Base-by-base conservation (phyloP, 2,329 filamentous ascomycete species). In the Fusarium sp. region DNA sequence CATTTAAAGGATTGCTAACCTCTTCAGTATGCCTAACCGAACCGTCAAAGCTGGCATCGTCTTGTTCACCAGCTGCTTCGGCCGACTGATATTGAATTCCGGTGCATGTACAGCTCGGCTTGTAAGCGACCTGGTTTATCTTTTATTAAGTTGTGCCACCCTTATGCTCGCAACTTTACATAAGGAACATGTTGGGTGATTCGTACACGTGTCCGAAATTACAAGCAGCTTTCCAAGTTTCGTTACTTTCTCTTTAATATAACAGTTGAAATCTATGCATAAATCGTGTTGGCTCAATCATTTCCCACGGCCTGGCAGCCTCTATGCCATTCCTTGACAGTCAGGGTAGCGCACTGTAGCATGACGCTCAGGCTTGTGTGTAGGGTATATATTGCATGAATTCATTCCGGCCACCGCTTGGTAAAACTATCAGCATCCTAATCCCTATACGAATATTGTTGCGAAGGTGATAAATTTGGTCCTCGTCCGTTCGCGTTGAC, bases 41-140 rank as follows among this genome's bases (percentile, higher is more conserved):
- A 47, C 61, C 41, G 56, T 54, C 35, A 62, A 61, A 35, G 24
- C 39, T 57, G 24, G 39, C 16, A 47, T 55, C 45, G 20, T 51
- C 24, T 38, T 65, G 42, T 58, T 45, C 24, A 38, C 22, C 35
- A 30, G 50, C 33, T 57, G 41, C 50, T 58, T 72, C 51, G 65
- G 53, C 57, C 47, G 36, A 48, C 51, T 53, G 26, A 53, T 47
- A 39, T 57, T 42, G n/a, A 24, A 48, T 28, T 55, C 47, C 26
- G 26, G 41, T n/a, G 33, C 38, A 42, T 20, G 38, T 38, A 38
- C 30, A 45, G 28, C 47, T 56, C 64, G 57, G 42, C n/a, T 57
- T 48, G 51, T 28, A 39, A 54, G 70, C 70, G 70, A 73, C 50
- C 65, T 67, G 53, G 56, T 45, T 22, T 24, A 31, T 33, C 30